Conservation (phyloP, 2,329 filamentous ascomycete species). For the Cercospora nicotianae region DNA sequence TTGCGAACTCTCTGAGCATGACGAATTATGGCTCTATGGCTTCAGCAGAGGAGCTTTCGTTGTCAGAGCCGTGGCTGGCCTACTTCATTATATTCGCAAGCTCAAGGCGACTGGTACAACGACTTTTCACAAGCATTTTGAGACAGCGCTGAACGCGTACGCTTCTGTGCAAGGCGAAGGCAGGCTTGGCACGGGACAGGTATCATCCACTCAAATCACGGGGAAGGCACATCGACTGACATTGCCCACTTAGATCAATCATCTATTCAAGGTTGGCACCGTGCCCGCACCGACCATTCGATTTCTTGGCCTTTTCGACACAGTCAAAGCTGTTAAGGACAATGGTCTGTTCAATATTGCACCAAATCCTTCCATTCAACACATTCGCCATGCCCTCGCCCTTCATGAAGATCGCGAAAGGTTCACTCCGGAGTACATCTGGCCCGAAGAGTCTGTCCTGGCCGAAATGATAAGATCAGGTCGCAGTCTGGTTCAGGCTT, state of each 20-base stretch:
- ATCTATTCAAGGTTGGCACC: constrained; percentile 15
- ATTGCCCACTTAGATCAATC: neutral
- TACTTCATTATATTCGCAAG: constrained; percentile 41
- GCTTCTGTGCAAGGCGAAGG: neutral
- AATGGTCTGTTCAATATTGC: constrained; percentile 35
- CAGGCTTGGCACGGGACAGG: neutral
- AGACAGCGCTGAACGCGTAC: constrained; percentile 31
- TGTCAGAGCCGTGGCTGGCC: constrained; percentile 43
- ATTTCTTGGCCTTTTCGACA: constrained; percentile 44
- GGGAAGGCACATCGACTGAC: neutral
- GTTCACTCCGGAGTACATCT: constrained; percentile 34
- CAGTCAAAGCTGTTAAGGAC: constrained; percentile 37
- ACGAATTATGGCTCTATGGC: constrained; percentile 46
- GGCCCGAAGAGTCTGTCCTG: constrained; percentile 24
- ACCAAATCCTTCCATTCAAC: constrained; percentile 39
- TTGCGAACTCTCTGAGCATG: constrained; percentile 27
- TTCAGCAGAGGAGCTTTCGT: constrained; percentile 46
- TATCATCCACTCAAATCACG: neutral
- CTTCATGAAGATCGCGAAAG: constrained; percentile 41
- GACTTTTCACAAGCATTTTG: constrained; percentile 35
- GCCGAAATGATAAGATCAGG: constrained; percentile 19
- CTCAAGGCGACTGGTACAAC: constrained; percentile 28
- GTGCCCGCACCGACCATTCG: constrained; percentile 38
- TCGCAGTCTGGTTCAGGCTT: constrained; percentile 41
- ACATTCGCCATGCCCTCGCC: constrained; percentile 44